phyloP scores from a whole-genome alignment of 768 basidiomycete genomes.

The Dendrothele bispora region DNA sequence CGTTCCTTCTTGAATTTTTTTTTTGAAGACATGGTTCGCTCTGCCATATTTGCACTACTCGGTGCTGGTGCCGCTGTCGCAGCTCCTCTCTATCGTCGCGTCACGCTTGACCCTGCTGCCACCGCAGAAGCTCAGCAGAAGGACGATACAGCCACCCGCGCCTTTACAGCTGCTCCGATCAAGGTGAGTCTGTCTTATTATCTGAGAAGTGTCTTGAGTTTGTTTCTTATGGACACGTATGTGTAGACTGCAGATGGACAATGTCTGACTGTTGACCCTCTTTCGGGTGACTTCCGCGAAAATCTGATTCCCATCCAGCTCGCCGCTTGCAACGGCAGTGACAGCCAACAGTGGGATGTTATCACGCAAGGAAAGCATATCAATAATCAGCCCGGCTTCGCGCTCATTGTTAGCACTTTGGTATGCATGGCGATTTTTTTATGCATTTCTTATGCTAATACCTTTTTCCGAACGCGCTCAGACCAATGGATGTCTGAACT shows the following conservation, averaged over 20 bases:
- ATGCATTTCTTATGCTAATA: not conserved
- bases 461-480: no score
- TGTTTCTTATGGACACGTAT: not conserved
- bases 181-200: conserved; percentile 14
- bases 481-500: conserved; percentile 24
- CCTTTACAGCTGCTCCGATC: conserved; percentile 18
- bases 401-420: conserved; percentile 21
- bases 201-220: not conserved
- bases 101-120: conserved; percentile 12
- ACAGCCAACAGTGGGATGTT: conserved; percentile 21
- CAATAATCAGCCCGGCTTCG: conserved; percentile 19
- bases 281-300: conserved; percentile 22
- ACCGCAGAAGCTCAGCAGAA: conserved; percentile 17
- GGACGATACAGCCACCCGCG: conserved; percentile 20
- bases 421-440: conserved; percentile 4
- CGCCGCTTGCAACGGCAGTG: conserved; percentile 17
- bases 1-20: no score
- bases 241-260: conserved; percentile 21
- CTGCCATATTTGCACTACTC: conserved; percentile 18
- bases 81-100: conserved; percentile 14
- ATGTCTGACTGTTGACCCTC: conserved; percentile 20
- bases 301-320: conserved; percentile 19
- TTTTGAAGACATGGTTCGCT: conserved; percentile 13
- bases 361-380: conserved; percentile 19
- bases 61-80: conserved; percentile 15